These are phyloP conservation scores for Drechslerella coelobrocha DNA, from an alignment of 2,329 filamentous ascomycete species.

Conservation along the genomic window DNA sequence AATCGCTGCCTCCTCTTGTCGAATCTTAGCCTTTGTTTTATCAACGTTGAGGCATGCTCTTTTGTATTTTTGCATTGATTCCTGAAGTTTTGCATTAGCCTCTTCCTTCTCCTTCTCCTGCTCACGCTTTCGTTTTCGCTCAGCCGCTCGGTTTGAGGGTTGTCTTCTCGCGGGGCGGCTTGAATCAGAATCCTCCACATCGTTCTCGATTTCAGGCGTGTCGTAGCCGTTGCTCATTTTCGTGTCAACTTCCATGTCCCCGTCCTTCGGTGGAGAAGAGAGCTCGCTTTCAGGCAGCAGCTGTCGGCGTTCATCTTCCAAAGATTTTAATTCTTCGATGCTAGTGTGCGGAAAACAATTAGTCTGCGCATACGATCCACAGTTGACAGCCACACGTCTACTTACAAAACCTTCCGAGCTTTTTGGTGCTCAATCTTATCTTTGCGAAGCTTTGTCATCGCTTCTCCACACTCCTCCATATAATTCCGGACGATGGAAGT, in stretches of 20 bases:
- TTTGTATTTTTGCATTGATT: slow-evolving; percentile 86
- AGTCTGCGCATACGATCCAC: neutral
- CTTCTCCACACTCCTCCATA: slow-evolving; percentile 88
- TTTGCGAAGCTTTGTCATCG: slow-evolving; percentile 93
- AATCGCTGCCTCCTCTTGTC: slow-evolving; percentile 83
- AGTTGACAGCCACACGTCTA: slow-evolving; percentile 48
- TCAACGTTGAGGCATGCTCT: slow-evolving; percentile 88
- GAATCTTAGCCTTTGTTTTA: slow-evolving; percentile 80
- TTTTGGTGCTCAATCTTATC: slow-evolving; percentile 93
- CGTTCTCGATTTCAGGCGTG: slow-evolving; percentile 62
- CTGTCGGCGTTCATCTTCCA: slow-evolving; percentile 77
- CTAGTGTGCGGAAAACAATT: slow-evolving; percentile 60
- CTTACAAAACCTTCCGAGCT: slow-evolving; percentile 70
- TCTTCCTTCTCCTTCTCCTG: slow-evolving; percentile 70
- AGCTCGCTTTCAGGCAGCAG: slow-evolving; percentile 75
- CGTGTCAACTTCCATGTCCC: slow-evolving; percentile 68
- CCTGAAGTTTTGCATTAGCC: slow-evolving; percentile 68
- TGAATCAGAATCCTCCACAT: slow-evolving; percentile 72
- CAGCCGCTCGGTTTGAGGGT: slow-evolving; percentile 72
- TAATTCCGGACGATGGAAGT: slow-evolving; percentile 86
- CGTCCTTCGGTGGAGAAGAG: slow-evolving; percentile 64
- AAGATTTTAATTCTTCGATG: slow-evolving; percentile 71
- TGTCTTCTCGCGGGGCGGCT: slow-evolving; percentile 67
- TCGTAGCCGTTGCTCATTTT: slow-evolving; percentile 61
- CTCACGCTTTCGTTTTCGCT: slow-evolving; percentile 78